phyloP scores from a whole-genome alignment of 306 rosid species.

The Quercus parvula region DNA sequence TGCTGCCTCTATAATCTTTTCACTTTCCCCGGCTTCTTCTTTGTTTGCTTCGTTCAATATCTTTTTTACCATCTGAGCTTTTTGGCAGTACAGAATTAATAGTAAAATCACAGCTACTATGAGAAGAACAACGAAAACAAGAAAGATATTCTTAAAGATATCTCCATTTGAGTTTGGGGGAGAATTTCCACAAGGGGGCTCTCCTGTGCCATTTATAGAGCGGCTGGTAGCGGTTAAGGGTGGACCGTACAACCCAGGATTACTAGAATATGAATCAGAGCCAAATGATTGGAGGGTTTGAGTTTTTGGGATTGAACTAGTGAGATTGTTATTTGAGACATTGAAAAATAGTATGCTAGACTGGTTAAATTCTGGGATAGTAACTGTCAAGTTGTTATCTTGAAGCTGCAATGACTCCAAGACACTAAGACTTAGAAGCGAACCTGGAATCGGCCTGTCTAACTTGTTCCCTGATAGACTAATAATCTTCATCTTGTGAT shows the following conservation, averaged over 20 bases:
- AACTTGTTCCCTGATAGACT: conserved; percentile 39
- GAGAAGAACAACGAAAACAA: conserved; percentile 34
- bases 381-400: conserved; percentile 32
- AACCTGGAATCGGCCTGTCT: conserved; percentile 28
- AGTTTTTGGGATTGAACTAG: conserved; percentile 36
- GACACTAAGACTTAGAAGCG: conserved; percentile 19
- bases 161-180: background rate
- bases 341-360: conserved; percentile 31
- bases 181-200: background rate
- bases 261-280: conserved; percentile 31
- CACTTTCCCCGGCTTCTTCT: conserved; percentile 3
- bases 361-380: conserved; percentile 42
- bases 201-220: background rate
- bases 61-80: conserved; percentile 39
- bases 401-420: conserved; percentile 38
- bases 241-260: conserved; percentile 31
- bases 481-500: conserved; percentile 29
- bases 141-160: background rate
- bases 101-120: conserved; percentile 42
- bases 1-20: conserved; percentile 27
- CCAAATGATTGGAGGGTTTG: conserved; percentile 23
- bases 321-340: conserved; percentile 44
- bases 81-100: conserved; percentile 39
- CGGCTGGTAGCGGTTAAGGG: conserved; percentile 17
- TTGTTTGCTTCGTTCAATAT: conserved; percentile 22